Evolutionary conservation across 306 rosid genomes (phyloP).

Genomic region (Sphenostylis stenocarpa): DNA sequence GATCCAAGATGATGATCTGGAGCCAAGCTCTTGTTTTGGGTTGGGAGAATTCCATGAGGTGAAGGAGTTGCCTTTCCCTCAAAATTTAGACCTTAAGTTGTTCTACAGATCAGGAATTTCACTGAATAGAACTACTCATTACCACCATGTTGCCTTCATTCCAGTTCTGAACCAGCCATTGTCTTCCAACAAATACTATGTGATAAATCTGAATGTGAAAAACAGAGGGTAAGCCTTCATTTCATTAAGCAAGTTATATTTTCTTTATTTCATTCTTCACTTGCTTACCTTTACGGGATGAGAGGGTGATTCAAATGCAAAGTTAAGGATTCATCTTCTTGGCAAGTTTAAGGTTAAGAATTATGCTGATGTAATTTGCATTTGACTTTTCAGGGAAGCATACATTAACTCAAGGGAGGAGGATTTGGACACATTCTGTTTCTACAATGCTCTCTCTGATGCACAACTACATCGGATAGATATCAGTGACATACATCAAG

Average conservation of each 20-base stretch:
- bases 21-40: constrained; percentile 49
- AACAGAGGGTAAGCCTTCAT: constrained; percentile 66
- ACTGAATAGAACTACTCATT: constrained; percentile 38
- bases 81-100: constrained; percentile 55
- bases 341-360: neutral
- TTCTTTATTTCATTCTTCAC: constrained; percentile 1
- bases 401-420: constrained; percentile 46
- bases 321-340: neutral
- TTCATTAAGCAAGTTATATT: neutral
- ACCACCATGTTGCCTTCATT: constrained; percentile 54
- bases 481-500: constrained; percentile 38
- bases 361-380: neutral
- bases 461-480: constrained; percentile 36
- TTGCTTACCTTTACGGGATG: neutral
- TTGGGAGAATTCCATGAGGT: constrained; percentile 38
- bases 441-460: constrained; percentile 32
- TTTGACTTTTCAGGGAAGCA: constrained; percentile 47
- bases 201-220: constrained; percentile 45
- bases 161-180: constrained; percentile 75
- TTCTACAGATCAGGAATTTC: constrained; percentile 55
- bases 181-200: constrained; percentile 66
- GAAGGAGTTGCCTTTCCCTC: constrained; percentile 65
- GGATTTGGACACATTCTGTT: constrained; percentile 48
- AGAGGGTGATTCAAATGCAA: neutral
- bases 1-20: constrained; percentile 57